Conservation (phyloP, 805 yeast species). For the Ascoidea asiatica region DNA sequence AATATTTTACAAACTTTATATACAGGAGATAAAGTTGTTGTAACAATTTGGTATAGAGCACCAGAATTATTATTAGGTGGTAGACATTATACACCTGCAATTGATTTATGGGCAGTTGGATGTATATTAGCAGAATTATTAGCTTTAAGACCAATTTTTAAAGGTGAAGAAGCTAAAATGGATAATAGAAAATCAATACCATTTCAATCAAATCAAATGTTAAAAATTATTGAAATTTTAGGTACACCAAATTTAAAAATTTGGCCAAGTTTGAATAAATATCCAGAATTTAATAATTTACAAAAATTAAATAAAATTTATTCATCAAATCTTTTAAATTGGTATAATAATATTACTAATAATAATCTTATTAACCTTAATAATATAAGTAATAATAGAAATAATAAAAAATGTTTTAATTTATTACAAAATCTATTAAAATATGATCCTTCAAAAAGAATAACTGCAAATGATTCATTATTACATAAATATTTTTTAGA, state of each 20-base stretch:
- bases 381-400: slow-evolving; percentile 9
- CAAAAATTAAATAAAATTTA: slow-evolving; percentile 44
- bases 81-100: slow-evolving; percentile 83
- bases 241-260: slow-evolving; percentile 73
- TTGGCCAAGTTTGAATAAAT: slow-evolving; percentile 70
- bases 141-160: slow-evolving; percentile 83
- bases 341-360: slow-evolving; percentile 59
- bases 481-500: slow-evolving; percentile 71
- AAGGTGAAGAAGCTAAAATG: slow-evolving; percentile 95
- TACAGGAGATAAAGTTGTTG: slow-evolving; percentile 91
- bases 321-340: slow-evolving; percentile 59
- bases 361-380: no score
- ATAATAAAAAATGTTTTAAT: slow-evolving; percentile 53
- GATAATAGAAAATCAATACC: slow-evolving; percentile 90
- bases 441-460: slow-evolving; percentile 71
- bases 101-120: slow-evolving; percentile 93
- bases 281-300: slow-evolving; percentile 71
- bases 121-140: slow-evolving; percentile 87
- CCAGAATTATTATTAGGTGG: slow-evolving; percentile 88
- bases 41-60: slow-evolving; percentile 93
- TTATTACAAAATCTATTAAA: slow-evolving; percentile 51
- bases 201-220: slow-evolving; percentile 85
- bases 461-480: slow-evolving; percentile 69
- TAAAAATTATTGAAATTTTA: slow-evolving; percentile 80
- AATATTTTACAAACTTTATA: slow-evolving; percentile 78